Conservation (phyloP, 73 alveolate species). For the Paramecium primaurelia region DNA sequence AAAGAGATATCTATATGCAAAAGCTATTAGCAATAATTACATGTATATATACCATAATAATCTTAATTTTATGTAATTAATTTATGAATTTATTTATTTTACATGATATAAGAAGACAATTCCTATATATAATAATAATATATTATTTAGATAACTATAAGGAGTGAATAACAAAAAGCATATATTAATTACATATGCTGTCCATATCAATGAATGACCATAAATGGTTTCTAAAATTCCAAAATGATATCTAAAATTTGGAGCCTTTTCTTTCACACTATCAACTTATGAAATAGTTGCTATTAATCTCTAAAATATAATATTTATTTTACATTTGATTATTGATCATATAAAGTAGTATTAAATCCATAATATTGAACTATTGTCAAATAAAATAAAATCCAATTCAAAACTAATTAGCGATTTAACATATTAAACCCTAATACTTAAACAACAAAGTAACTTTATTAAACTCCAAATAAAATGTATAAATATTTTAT, state of each 20-base stretch:
- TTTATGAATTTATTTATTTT: not conserved
- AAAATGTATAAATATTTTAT: not conserved
- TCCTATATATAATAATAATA: slow-evolving; percentile 7
- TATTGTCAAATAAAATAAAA: not conserved
- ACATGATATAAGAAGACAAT: slow-evolving; percentile 6
- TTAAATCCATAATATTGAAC: not conserved
- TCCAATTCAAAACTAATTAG: not conserved
- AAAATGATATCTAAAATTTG: not conserved
- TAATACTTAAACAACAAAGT: not conserved
- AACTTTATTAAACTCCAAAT: not conserved
- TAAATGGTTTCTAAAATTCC: not conserved
- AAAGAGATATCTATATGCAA: not conserved
- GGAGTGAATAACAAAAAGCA: slow-evolving; percentile 5
- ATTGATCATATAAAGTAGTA: not conserved
- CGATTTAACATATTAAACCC: not conserved
- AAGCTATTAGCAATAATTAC: not conserved
- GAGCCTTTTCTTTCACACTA: not conserved
- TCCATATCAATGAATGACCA: not conserved
- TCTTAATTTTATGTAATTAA: not conserved
- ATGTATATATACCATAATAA: not conserved
- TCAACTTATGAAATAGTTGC: not conserved
- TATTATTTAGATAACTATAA: not conserved
- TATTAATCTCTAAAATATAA: not conserved
- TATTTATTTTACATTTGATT: not conserved
- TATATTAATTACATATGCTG: not conserved